Evolutionary conservation across 2,329 filamentous ascomycete genomes (phyloP), one percentile per base, ranked within the genome.

Genomic region (Bipolaris zeicola): DNA sequence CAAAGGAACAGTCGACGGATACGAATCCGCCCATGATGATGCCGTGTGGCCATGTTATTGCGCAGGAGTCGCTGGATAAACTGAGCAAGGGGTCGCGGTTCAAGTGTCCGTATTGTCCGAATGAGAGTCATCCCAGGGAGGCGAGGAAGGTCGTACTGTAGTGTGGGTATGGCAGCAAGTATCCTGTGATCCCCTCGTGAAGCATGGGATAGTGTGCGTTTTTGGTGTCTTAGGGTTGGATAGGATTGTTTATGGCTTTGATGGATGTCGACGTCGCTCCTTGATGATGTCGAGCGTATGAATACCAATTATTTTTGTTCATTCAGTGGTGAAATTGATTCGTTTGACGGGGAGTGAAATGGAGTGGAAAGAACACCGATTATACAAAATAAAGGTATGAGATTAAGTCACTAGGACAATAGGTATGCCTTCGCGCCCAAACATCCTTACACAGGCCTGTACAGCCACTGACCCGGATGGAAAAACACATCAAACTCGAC

Each of bases 81-180:
- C 82, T 98, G 39, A 88, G 88, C 52, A 96, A 96, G 77, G 89
- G 89, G 0, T 84, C 81, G 39, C 82, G 89, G 57, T 96, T 96
- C 82, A 99, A 99, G 76, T 99, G 95, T 70, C 95, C 95, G 0
- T 99, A 99, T 73, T 99, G 95, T 72, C 95, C 95, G 0, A 87
- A 80, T 28, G 94, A 98, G 77, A 92, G 91, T 43, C 83, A 88
- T 62, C 81, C 90, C 1, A 87, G 86, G 63, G 92, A 97, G 52
- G 91, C 92, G 6, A 67, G 60, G 50, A 74, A 73, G 50, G 72
- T 76, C 33, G 67, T 72, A 26, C 58, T 76, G 56, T 76, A 69
- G 63, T 37, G 46, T 36, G 34, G 48, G 18, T 31, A 18, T 52
- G 22, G 13, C n/a, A n/a, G 3, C n/a, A 10, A 24, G 24, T 44